These are phyloP conservation scores for Herpetospermum pedunculosum DNA, from an alignment of 306 rosid genomes.

Conservation along the genomic window DNA sequence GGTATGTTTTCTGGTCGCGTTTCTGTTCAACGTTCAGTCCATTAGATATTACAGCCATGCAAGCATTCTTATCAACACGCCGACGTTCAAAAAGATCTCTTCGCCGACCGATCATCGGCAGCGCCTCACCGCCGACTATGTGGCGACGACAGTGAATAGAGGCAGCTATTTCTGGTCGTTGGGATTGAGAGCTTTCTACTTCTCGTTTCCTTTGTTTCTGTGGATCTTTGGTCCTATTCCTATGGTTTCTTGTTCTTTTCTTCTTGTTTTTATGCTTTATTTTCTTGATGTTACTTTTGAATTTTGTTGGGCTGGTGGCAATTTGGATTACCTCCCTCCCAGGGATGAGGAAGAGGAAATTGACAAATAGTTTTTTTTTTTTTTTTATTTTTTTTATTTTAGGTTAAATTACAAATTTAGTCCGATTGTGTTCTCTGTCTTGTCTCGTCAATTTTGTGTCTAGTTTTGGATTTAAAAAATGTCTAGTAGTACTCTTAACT, in stretches of 20 bases:
- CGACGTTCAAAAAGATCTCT: conserved; percentile 42
- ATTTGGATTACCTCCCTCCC: conserved; percentile 11
- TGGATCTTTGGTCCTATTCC: conserved; percentile 93
- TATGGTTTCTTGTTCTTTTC: conserved; percentile 40
- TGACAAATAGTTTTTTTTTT: conserved; percentile 14
- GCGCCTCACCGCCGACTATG: conserved; percentile 44
- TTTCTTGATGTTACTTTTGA: conserved; percentile 53
- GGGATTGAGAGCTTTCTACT: conserved; percentile 77
- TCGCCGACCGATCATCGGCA: conserved; percentile 19
- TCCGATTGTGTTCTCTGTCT: too few relatives aligned
- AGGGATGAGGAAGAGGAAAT: conserved; percentile 27
- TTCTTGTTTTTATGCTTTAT: conserved; percentile 44
- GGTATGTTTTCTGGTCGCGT: conserved; percentile 64
- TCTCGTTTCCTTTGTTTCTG: conserved; percentile 67
- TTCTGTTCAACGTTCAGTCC: conserved; percentile 69
- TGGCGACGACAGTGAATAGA: conserved; percentile 47
- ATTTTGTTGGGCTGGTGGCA: conserved; percentile 28
- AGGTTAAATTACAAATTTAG: too few relatives aligned
- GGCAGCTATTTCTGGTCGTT: conserved; percentile 85
- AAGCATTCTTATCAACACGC: conserved; percentile 67
- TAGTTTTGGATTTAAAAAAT: too few relatives aligned
- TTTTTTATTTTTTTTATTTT: too few relatives aligned
- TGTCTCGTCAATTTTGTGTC: too few relatives aligned
- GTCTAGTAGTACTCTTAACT: too few relatives aligned
- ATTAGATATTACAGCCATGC: conserved; percentile 84